phyloP scores from a whole-genome alignment of 2,329 filamentous ascomycete species.

The Malbranchea zuffiana region DNA sequence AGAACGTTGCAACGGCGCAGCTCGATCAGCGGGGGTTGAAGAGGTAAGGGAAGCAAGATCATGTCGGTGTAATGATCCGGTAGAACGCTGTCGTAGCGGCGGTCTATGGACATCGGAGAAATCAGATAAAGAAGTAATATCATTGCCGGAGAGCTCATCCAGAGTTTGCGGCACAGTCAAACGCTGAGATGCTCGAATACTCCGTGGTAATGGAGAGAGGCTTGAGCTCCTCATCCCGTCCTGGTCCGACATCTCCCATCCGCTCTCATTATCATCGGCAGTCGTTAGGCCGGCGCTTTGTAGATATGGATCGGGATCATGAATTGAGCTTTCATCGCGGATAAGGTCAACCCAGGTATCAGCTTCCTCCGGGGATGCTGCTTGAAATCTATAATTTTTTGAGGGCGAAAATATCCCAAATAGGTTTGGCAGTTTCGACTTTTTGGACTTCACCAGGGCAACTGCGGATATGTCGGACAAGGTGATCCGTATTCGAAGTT shows the following conservation, averaged over 20 bases:
- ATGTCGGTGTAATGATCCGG: constrained; percentile 19
- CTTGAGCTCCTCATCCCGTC: too few relatives aligned
- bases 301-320: constrained; percentile 28
- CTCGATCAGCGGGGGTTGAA: constrained; percentile 19
- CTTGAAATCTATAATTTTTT: constrained; percentile 84
- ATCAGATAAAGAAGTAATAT: constrained; percentile 72
- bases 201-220: not conserved
- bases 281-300: constrained; percentile 31
- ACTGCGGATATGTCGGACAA: constrained; percentile 86
- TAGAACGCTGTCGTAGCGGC: constrained; percentile 22
- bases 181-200: not conserved
- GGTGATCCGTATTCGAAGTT: constrained; percentile 76
- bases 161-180: constrained; percentile 15
- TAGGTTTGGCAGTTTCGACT: constrained; percentile 73
- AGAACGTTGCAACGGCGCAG: constrained; percentile 40
- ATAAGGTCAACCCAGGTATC: constrained; percentile 80
- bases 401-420: constrained; percentile 89
- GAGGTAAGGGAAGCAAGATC: constrained; percentile 9
- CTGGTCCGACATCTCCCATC: constrained; percentile 34
- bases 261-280: constrained; percentile 25
- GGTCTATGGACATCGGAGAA: constrained; percentile 53
- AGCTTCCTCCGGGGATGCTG: constrained; percentile 59
- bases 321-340: constrained; percentile 66
- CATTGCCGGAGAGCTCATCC: constrained; percentile 50
- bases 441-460: constrained; percentile 76